Percentiles rank a stretch among this genome's conserved stretches.
Conservation (phyloP, 129 eudicot species). For the Artemisia tridentata region DNA sequence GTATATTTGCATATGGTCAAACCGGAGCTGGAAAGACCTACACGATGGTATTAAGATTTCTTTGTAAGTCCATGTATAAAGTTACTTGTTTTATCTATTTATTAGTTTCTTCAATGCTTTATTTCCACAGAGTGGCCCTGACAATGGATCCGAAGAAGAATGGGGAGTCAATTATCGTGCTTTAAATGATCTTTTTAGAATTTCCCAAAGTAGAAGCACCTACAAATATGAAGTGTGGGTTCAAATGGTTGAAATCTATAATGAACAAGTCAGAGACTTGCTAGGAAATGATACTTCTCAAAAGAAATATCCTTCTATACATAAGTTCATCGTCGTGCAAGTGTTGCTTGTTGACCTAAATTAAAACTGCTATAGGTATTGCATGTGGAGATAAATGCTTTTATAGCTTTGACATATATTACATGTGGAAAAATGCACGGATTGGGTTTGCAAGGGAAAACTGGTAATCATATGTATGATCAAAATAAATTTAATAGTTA, state of each 20-base stretch:
- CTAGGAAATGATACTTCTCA: conserved; percentile 55
- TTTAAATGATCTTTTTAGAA: conserved; percentile 64
- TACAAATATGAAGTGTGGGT: conserved; percentile 67
- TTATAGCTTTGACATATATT: neutral
- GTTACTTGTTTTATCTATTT: conserved; percentile 4
- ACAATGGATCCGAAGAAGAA: conserved; percentile 58
- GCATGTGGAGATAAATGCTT: neutral
- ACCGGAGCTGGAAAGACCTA: conserved; percentile 93
- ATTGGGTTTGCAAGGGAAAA: neutral
- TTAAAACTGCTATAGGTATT: neutral
- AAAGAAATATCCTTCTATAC: conserved; percentile 73
- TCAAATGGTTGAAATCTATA: conserved; percentile 89
- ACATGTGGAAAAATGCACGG: neutral
- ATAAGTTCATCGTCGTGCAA: neutral
- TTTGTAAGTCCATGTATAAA: conserved; percentile 1
- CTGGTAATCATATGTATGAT: neutral
- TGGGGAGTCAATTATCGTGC: conserved; percentile 94
- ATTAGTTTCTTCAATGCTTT: conserved; percentile 16
- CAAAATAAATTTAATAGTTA: too few species aligned
- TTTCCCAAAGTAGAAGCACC: conserved; percentile 61
- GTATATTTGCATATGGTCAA: conserved; percentile 95
- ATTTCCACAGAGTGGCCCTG: conserved; percentile 73
- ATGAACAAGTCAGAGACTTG: conserved; percentile 87
- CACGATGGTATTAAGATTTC: conserved; percentile 62
- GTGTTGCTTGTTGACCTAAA: conserved; percentile 8